A percentile compares a stretch with the other conserved stretches of the same genome.
These are phyloP conservation scores for Ceratobasidium sp. DNA, from an alignment of 1,284 basidiomycete species.

Conservation along the genomic window DNA sequence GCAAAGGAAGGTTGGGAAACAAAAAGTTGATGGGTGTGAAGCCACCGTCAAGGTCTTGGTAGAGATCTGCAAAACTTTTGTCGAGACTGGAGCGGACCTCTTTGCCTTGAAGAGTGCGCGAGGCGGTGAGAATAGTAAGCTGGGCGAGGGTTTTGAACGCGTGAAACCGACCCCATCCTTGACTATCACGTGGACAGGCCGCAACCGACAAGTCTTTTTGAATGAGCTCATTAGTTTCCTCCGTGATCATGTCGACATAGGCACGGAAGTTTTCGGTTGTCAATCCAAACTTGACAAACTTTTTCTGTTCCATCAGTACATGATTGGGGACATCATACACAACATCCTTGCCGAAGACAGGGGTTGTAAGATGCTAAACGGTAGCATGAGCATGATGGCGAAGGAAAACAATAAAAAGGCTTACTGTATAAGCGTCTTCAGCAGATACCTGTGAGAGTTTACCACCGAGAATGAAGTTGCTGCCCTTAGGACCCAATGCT, in stretches of 20 bases:
- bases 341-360: conserved; percentile 95
- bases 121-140: conserved; percentile 94
- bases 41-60: conserved; percentile 90
- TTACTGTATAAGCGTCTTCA: conserved; percentile 93
- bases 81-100: conserved; percentile 85
- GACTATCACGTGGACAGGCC: conserved; percentile 8
- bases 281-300: conserved; percentile 94
- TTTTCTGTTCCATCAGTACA: conserved; percentile 99
- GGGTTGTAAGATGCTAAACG: conserved; percentile 87
- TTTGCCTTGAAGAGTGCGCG: conserved; percentile 89
- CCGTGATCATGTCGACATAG: conserved; percentile 90
- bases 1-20: conserved; percentile 92
- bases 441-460: conserved; percentile 92
- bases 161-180: conserved; percentile 72
- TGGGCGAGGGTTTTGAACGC: conserved; percentile 81
- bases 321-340: conserved; percentile 98
- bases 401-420: background rate
- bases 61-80: conserved; percentile 86
- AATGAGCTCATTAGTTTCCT: conserved; percentile 81
- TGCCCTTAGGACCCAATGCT: conserved; percentile 90
- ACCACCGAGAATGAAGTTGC: conserved; percentile 94
- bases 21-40: conserved; percentile 94
- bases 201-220: conserved; percentile 55
- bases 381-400: conserved; percentile 7
- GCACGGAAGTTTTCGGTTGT: conserved; percentile 90